Percentiles rank a stretch among this genome's conserved stretches.
phyloP scores from a whole-genome alignment of 768 basidiomycete species.

The Tricholomella constricta region DNA sequence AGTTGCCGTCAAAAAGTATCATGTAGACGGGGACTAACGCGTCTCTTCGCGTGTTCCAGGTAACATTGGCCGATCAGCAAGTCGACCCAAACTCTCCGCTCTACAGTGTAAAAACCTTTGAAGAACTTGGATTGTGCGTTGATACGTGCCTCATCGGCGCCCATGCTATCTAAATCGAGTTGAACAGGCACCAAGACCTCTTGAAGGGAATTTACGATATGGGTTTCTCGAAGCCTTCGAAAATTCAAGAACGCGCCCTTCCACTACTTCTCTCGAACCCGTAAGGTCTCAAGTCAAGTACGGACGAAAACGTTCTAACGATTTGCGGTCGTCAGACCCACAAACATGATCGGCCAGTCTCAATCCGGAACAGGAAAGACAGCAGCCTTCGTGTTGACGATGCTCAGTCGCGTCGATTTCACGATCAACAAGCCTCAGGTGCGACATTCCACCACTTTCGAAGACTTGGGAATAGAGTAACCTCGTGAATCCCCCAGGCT shows the following conservation, averaged over 20 bases:
- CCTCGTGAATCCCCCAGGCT: constrained; percentile 51
- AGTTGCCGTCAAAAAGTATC: constrained; percentile 12
- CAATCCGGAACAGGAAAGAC: constrained; percentile 99
- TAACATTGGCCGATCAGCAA: constrained; percentile 96
- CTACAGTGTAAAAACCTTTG: constrained; percentile 91
- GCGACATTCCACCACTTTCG: background rate
- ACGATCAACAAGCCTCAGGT: constrained; percentile 83
- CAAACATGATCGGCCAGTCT: constrained; percentile 99
- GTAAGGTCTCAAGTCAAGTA: constrained; percentile 39
- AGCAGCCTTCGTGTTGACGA: constrained; percentile 95
- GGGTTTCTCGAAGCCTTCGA: constrained; percentile 97
- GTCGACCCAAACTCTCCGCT: constrained; percentile 94
- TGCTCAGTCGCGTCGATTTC: constrained; percentile 94
- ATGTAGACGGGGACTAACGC: constrained; percentile 7
- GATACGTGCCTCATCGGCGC: background rate
- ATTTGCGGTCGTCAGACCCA: constrained; percentile 59
- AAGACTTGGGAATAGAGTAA: background rate
- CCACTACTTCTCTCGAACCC: constrained; percentile 89
- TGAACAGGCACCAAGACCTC: constrained; percentile 73
- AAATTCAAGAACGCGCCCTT: constrained; percentile 96
- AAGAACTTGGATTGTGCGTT: constrained; percentile 91
- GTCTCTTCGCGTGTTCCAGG: constrained; percentile 44
- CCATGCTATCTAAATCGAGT: background rate
- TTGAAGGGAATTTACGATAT: constrained; percentile 93
- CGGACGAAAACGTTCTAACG: background rate